These are phyloP conservation scores for Yamadazyma kanchanaburiensis DNA, from an alignment of 1,139 yeast species.

Conservation along the genomic window DNA sequence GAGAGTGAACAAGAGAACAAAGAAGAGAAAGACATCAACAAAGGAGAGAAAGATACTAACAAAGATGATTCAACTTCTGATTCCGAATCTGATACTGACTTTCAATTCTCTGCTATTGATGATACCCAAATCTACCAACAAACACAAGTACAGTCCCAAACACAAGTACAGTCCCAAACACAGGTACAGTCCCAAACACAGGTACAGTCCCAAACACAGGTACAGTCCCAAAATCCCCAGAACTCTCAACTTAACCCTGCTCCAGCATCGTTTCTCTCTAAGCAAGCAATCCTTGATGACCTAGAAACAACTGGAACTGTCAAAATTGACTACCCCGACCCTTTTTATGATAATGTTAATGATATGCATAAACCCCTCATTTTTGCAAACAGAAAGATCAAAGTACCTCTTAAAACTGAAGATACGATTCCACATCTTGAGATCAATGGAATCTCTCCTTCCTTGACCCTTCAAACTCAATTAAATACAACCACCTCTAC, in stretches of 20 bases:
- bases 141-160: not conserved
- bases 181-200: not conserved
- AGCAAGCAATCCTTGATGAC: constrained; percentile 23
- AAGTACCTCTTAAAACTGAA: constrained; percentile 24
- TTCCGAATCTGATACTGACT: not conserved
- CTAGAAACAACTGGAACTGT: constrained; percentile 47
- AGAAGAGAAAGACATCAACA: not conserved
- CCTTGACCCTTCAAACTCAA: constrained; percentile 3
- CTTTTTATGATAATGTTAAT: constrained; percentile 51
- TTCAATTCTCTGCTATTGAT: not conserved
- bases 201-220: not conserved
- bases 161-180: not conserved
- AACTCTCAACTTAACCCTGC: not conserved
- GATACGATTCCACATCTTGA: constrained; percentile 5
- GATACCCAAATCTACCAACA: too few species aligned
- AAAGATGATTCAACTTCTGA: not conserved
- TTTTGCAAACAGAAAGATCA: constrained; percentile 65
- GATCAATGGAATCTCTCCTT: constrained; percentile 3
- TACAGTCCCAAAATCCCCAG: not conserved
- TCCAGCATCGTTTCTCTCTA: too few species aligned
- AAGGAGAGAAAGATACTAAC: not conserved
- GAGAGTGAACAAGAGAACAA: not conserved
- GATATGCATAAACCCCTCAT: constrained; percentile 58
- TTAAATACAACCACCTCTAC: constrained; percentile 1
- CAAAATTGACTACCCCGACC: constrained; percentile 55